A percentile compares a stretch with the other conserved stretches of the same genome.
phyloP scores from a whole-genome alignment of 2,329 filamentous ascomycete genomes.

The Exophiala dermatitidis region DNA sequence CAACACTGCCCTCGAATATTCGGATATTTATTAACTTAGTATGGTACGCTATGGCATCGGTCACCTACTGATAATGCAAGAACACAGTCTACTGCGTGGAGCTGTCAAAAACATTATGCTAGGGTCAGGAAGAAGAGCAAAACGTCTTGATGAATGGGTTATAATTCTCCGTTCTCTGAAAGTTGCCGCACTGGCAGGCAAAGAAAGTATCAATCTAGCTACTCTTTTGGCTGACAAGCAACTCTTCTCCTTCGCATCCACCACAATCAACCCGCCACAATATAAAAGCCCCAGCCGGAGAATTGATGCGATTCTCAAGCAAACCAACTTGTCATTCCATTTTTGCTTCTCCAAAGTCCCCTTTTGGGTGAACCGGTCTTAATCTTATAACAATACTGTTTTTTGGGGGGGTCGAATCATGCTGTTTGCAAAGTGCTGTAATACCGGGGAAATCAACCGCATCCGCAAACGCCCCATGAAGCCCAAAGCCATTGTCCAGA shows the following conservation, averaged over 20 bases:
- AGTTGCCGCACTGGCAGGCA: constrained; percentile 6
- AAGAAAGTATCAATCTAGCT: constrained; percentile 19
- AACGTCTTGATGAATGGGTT: constrained; percentile 19
- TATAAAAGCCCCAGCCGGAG: constrained; percentile 10
- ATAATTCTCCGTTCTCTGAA: constrained; percentile 24
- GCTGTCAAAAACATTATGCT: too few relatives aligned
- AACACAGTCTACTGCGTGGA: too few relatives aligned
- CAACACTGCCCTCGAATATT: too few relatives aligned
- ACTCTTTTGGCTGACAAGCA: constrained; percentile 9
- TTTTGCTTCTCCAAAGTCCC: constrained; percentile 7
- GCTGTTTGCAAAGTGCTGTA: constrained; percentile 1
- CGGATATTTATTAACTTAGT: too few relatives aligned
- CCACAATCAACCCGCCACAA: constrained; percentile 6
- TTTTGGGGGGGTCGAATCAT: constrained; percentile 2
- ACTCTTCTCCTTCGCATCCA: neutral
- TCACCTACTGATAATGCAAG: too few relatives aligned
- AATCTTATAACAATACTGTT: neutral
- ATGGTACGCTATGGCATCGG: too few relatives aligned
- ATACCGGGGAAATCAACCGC: constrained; percentile 2
- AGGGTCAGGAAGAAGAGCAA: neutral
- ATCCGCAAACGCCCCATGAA: constrained; percentile 5
- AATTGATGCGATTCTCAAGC: constrained; percentile 17
- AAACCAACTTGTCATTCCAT: constrained; percentile 2
- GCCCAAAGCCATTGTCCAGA: neutral
- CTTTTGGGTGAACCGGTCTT: neutral